Evolutionary conservation across 768 basidiomycete genomes (phyloP).

Genomic region (Suillus plorans): DNA sequence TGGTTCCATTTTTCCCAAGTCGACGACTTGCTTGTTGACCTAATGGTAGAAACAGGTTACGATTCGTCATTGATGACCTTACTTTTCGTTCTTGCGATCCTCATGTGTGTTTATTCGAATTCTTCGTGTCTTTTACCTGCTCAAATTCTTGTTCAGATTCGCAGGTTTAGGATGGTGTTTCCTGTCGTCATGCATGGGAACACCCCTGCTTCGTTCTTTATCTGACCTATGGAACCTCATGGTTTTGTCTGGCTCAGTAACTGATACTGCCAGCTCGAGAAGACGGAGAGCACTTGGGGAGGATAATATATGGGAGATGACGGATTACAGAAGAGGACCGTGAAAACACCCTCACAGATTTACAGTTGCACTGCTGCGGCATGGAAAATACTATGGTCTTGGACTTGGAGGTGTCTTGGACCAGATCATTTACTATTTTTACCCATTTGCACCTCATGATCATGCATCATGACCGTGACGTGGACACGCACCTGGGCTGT

Average conservation of each 20-base stretch:
- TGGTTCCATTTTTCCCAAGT: too few relatives aligned
- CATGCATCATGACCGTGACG: background rate
- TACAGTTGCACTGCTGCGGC: background rate
- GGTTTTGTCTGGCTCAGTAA: constrained; percentile 39
- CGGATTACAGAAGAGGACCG: constrained; percentile 39
- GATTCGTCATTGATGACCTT: constrained; percentile 38
- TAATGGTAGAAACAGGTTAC: constrained; percentile 23
- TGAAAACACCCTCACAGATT: constrained; percentile 6
- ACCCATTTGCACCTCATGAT: background rate
- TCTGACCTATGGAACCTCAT: constrained; percentile 48
- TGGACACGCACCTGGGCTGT: background rate
- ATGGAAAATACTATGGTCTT: background rate
- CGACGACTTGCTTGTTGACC: background rate
- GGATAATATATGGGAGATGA: constrained; percentile 61
- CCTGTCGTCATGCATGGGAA: constrained; percentile 66
- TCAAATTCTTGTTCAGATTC: constrained; percentile 25
- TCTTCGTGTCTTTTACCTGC: background rate
- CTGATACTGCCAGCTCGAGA: constrained; percentile 23
- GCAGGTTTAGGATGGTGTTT: constrained; percentile 63
- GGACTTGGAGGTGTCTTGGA: background rate
- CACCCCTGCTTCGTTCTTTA: constrained; percentile 43
- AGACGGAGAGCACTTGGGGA: constrained; percentile 42
- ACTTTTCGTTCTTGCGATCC: constrained; percentile 44
- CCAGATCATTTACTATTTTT: background rate
- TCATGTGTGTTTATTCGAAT: constrained; percentile 39